Base-by-base conservation (phyloP, 2,329 filamentous ascomycete genomes). In the Fusarium sp. region DNA sequence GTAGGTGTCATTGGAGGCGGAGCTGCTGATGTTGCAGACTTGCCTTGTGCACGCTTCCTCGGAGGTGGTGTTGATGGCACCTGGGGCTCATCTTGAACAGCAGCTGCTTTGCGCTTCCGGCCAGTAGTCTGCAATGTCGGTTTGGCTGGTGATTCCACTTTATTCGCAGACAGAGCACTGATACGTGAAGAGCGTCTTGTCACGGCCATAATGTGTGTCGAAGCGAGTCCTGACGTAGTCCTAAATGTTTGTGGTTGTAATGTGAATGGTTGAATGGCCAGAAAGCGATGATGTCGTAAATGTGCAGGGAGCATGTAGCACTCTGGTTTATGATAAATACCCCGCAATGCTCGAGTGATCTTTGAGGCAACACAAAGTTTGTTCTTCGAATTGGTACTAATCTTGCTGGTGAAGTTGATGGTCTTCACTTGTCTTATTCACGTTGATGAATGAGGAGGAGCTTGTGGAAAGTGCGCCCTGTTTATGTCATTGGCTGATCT, bases 1-100 rank as follows among this genome's bases (percentile, higher is more conserved):
- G 84, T 85, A 1, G 84, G 84, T 7, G 85, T 86, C 24, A 77
- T 72, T 20, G 84, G 83, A 16, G 80, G 79, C 24, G 74, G 75
- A 8, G 73, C 62, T 29, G 47, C 57, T 39, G 50, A 48, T 28
- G 75, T 75, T 10, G 69, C 56, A 29, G 37, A 39, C 23, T 59
- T 66, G 41, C 61, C 64, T 53, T 73, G 67, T 24, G 68, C 66
- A 55, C 77, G 75, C 69, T 77, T 78, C 73, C 75, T 80, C 13
- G 74, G 70, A 16, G 77, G 76, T 35, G 77, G 76, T 35, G 77
- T 79, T 12, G 69, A 71, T 58, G 78, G 75, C 39, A 57, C 63
- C 20, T 65, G 43, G 24, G 72, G 46, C 13, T 71, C 75, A 42
- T 74, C 71, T 21, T 70, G 68, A 20, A 71, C 46, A 16, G 63